Evolutionary conservation across 768 basidiomycete species (phyloP).

Genomic region (Suillus subluteus): DNA sequence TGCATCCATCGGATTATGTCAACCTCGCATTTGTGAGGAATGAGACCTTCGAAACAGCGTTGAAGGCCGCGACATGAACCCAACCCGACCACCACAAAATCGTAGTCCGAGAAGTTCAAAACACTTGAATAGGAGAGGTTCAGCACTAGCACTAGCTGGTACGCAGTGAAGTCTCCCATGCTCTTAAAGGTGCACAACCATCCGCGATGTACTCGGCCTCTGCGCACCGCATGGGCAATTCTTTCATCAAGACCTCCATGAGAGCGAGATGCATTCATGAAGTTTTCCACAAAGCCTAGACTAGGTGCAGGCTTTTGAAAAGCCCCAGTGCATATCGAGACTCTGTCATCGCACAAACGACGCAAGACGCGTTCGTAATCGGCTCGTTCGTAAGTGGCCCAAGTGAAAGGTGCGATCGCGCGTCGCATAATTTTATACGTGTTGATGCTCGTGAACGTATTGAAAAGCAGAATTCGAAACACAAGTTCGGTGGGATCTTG

Average conservation of each 20-base stretch:
- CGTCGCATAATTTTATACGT: conserved; percentile 68
- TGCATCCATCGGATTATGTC: conserved; percentile 69
- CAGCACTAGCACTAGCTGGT: conserved; percentile 65
- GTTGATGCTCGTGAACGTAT: conserved; percentile 68
- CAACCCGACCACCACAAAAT: conserved; percentile 72
- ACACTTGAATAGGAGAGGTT: conserved; percentile 60
- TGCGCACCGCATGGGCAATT: conserved; percentile 52
- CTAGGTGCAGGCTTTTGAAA: conserved; percentile 74
- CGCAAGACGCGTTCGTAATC: conserved; percentile 58
- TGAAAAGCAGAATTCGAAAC: conserved; percentile 76
- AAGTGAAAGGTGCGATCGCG: conserved; percentile 61
- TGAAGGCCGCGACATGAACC: conserved; percentile 68
- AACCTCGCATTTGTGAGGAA: conserved; percentile 49
- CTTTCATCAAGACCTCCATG: conserved; percentile 61
- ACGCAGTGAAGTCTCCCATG: conserved; percentile 76
- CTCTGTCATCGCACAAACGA: conserved; percentile 38
- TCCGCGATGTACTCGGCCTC: conserved; percentile 61
- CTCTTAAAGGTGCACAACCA: conserved; percentile 62
- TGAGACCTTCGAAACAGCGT: conserved; percentile 62
- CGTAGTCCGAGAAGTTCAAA: conserved; percentile 64
- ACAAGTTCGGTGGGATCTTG: conserved; percentile 62
- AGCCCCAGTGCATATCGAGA: conserved; percentile 65
- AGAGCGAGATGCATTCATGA: conserved; percentile 65
- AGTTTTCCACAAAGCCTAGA: conserved; percentile 48
- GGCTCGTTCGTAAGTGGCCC: conserved; percentile 56